phyloP scores from a whole-genome alignment of 345 rosid species.

The Populus euphratica region DNA sequence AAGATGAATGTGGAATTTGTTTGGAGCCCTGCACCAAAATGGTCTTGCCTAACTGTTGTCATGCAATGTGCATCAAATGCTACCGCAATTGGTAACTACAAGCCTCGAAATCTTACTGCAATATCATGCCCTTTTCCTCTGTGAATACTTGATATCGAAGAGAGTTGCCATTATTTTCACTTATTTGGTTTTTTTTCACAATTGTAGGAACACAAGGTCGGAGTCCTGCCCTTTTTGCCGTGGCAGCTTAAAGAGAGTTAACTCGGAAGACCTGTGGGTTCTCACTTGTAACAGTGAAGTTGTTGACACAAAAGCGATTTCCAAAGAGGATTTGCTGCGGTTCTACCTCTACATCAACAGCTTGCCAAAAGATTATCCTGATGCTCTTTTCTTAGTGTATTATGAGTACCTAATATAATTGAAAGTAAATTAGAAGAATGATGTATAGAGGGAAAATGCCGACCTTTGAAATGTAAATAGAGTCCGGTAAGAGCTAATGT shows the following conservation, averaged over 20 bases:
- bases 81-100: slow-evolving; percentile 74
- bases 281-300: slow-evolving; percentile 79
- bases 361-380: slow-evolving; percentile 80
- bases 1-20: slow-evolving; percentile 97
- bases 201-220: slow-evolving; percentile 74
- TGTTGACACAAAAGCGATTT: slow-evolving; percentile 63
- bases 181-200: slow-evolving; percentile 4
- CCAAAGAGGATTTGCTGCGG: slow-evolving; percentile 60
- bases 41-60: slow-evolving; percentile 90
- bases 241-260: slow-evolving; percentile 89
- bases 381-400: slow-evolving; percentile 72
- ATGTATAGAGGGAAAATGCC: slow-evolving; percentile 52
- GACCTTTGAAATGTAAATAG: slow-evolving; percentile 55
- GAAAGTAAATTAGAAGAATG: slow-evolving; percentile 17
- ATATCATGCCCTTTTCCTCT: not conserved
- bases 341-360: slow-evolving; percentile 79
- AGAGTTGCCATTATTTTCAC: not conserved
- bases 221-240: slow-evolving; percentile 98
- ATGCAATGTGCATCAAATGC: slow-evolving; percentile 97
- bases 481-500: slow-evolving; percentile 35
- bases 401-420: slow-evolving; percentile 74
- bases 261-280: slow-evolving; percentile 96
- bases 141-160: not conserved
- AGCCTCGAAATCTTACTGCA: not conserved
- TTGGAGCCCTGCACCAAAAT: slow-evolving; percentile 91